phyloP scores from a whole-genome alignment of 495 filamentous ascomycete genomes.

The Xylaria acuta region DNA sequence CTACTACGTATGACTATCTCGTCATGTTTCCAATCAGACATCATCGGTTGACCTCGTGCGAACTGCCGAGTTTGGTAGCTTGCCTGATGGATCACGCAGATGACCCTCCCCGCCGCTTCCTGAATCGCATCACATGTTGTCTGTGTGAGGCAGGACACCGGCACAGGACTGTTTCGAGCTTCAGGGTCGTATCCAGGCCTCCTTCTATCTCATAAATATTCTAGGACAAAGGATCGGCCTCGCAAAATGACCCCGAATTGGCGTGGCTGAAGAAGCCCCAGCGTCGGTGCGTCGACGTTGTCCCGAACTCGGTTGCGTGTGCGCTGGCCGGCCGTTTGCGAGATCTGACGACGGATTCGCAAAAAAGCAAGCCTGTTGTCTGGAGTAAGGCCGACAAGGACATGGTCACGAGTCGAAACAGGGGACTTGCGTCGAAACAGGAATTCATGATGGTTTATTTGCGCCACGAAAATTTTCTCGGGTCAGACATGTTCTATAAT shows the following conservation, averaged over 20 bases:
- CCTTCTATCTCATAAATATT: background rate
- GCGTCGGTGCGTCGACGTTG: background rate
- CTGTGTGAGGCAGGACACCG: background rate
- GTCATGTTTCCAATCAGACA: constrained; percentile 3
- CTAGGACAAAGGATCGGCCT: constrained; percentile 13
- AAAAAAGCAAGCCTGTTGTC: background rate
- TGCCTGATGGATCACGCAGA: background rate
- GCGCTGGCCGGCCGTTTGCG: background rate
- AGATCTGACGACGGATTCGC: background rate
- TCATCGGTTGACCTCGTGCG: background rate
- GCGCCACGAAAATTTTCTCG: constrained; percentile 26
- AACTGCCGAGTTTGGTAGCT: constrained; percentile 16
- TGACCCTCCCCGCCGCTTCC: background rate
- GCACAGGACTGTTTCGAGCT: background rate
- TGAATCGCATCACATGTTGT: background rate
- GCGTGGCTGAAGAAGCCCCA: constrained; percentile 5
- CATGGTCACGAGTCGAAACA: constrained; percentile 5
- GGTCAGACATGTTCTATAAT: constrained; percentile 26
- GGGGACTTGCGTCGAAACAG: constrained; percentile 1
- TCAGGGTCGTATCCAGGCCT: background rate
- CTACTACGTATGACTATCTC: constrained; percentile 7
- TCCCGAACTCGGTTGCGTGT: background rate
- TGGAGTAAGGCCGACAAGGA: constrained; percentile 6
- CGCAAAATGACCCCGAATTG: constrained; percentile 13
- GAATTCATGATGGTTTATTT: background rate